Conservation (phyloP, 2,329 filamentous ascomycete genomes). For the Raffaelea ambrosiae region DNA sequence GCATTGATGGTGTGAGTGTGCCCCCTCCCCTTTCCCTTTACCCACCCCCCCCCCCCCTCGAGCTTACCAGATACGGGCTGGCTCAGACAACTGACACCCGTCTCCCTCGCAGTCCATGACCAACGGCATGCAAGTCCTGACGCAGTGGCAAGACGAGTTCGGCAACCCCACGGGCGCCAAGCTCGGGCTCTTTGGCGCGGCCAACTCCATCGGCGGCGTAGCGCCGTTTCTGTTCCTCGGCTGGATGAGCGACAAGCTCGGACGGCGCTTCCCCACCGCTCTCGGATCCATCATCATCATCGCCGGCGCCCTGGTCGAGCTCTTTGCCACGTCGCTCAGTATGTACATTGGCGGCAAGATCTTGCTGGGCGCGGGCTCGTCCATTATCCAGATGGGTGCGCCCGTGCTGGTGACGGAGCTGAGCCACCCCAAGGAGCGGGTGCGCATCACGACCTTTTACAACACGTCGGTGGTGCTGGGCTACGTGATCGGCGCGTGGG, state of each 20-base stretch:
- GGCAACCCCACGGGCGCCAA: constrained; percentile 27
- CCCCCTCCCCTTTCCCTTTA: too few relatives aligned
- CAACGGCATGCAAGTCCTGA: constrained; percentile 29
- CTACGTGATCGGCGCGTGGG: constrained; percentile 14
- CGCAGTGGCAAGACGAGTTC: constrained; percentile 28
- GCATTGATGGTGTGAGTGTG: too few relatives aligned
- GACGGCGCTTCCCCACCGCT: constrained; percentile 24
- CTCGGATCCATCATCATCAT: constrained; percentile 31
- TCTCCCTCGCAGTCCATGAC: too few relatives aligned
- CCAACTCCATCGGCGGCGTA: constrained; percentile 30
- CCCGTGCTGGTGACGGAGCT: constrained; percentile 34
- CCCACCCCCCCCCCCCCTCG: too few relatives aligned
- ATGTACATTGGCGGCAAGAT: constrained; percentile 31
- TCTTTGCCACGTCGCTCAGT: constrained; percentile 24
- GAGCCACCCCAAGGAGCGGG: constrained; percentile 21
- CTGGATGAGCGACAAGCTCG: constrained; percentile 26
- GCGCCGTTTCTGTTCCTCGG: constrained; percentile 26
- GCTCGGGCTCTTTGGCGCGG: constrained; percentile 29
- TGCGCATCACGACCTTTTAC: constrained; percentile 17
- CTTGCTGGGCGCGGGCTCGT: constrained; percentile 26
- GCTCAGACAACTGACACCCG: too few relatives aligned
- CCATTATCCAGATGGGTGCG: constrained; percentile 31
- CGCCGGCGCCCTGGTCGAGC: constrained; percentile 25
- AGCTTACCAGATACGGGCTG: too few relatives aligned
- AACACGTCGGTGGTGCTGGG: constrained; percentile 1